These are phyloP conservation scores for Mycena citricolor DNA, from an alignment of 1,284 basidiomycete genomes.

Conservation along the genomic window DNA sequence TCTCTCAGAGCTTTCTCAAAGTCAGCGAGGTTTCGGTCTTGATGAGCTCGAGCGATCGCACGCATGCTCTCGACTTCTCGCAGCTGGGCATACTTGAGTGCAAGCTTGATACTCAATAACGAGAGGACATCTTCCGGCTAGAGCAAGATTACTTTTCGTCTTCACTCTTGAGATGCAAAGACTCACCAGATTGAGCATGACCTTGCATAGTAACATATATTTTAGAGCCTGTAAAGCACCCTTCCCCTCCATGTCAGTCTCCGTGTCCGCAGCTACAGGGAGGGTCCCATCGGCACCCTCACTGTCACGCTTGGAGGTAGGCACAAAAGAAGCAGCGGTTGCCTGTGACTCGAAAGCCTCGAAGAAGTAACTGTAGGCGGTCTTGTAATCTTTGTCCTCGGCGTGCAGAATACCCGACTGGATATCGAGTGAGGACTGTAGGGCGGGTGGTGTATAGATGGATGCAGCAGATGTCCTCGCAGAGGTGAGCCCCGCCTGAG, in stretches of 20 bases:
- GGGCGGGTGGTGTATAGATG: conserved; percentile 94
- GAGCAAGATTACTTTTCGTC: no score
- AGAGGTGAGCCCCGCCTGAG: conserved; percentile 85
- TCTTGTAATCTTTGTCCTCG: conserved; percentile 97
- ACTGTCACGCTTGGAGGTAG: conserved; percentile 3
- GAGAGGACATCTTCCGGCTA: conserved; percentile 92
- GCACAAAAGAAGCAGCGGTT: conserved; percentile 47
- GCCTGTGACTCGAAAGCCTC: conserved; percentile 84
- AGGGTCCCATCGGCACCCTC: conserved; percentile 40
- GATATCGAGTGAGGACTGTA: conserved; percentile 91
- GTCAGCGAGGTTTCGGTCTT: conserved; percentile 84
- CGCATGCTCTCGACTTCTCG: conserved; percentile 95
- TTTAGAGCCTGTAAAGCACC: conserved; percentile 83
- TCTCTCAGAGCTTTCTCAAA: conserved; percentile 89
- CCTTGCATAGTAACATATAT: conserved; percentile 97
- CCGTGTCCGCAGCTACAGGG: conserved; percentile 7
- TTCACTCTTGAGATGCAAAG: no score
- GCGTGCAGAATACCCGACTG: conserved; percentile 91
- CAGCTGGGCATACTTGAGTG: conserved; percentile 79
- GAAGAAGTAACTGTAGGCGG: conserved; percentile 97
- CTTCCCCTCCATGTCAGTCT: conserved; percentile 46
- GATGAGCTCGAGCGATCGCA: conserved; percentile 90
- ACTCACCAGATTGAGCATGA: conserved; percentile 92
- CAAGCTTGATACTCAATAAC: conserved; percentile 85
- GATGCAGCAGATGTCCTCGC: conserved; percentile 94